Evolutionary conservation across 2,329 filamentous ascomycete species (phyloP), one percentile per base, ranked within the genome.

Genomic region (Talaromyces islandicus): DNA sequence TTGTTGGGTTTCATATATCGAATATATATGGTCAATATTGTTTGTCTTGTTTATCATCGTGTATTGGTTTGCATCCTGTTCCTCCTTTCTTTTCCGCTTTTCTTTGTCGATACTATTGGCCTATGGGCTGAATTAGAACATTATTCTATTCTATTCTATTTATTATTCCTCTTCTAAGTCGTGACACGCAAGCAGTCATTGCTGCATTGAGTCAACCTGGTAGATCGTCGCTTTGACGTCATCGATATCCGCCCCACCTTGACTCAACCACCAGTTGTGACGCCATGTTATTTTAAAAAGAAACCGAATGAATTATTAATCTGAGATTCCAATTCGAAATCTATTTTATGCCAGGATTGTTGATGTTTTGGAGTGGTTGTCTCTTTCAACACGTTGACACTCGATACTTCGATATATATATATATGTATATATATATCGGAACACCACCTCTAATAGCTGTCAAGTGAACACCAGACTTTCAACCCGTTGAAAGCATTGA

Each of bases 1-100:
- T 50, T n/a, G 24, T 64, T 68, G 69, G 69, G 70, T 68, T 67
- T 64, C 57, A 62, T 71, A 71, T 69, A 70, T 68, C 69, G 59
- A 57, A 60, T 60, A 57, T 60, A 69, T 66, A 66, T 66, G 65
- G 25, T 46, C 27, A 19, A 7, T 43, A n/a, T 38, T 38, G 6
- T 38, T n/a, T 38, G 14, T 27, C 25, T 27, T 27, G 6, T 27
- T 27, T 27, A 38, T 38, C 21, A 14, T 55, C 4, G 10, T 43
- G 53, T 55, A 41, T 32, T 35, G 17, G 25, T 32, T 54, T 55
- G 53, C 21, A 24, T 55, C 14, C n/a, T 55, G 29, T 24, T 29
- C 32, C 25, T 6, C 25, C 19, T 14, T 21, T 52, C 19, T 14
- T 21, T 51, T 51, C n/a, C 24, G 21, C 14, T 60, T 52, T 57